Conservation (phyloP, 495 filamentous ascomycete genomes). For the Pseudomonodictys pantanalensis region DNA sequence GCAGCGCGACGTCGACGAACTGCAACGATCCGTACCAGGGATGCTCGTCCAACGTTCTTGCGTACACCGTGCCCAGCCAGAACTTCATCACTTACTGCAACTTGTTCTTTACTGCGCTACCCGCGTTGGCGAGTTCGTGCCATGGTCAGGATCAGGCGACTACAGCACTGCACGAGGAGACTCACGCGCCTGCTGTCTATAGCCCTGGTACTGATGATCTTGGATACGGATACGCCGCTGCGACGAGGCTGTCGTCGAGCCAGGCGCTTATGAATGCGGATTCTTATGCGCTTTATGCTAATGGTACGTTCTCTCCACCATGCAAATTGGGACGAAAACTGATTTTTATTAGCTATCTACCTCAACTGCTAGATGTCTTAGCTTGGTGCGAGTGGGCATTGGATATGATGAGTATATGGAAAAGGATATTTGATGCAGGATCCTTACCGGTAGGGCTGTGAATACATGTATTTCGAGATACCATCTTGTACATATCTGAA, state of each 20-base stretch:
- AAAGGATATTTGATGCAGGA: too few species aligned
- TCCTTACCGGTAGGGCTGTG: too few species aligned
- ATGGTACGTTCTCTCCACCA: constrained; percentile 42
- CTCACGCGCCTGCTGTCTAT: constrained; percentile 55
- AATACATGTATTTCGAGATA: too few species aligned
- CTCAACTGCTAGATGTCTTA: constrained; percentile 28
- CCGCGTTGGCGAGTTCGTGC: constrained; percentile 47
- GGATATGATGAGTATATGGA: too few species aligned
- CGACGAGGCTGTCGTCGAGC: constrained; percentile 43
- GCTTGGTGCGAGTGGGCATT: too few species aligned
- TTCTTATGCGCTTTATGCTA: constrained; percentile 61
- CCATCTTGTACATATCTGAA: too few species aligned
- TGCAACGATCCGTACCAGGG: constrained; percentile 52
- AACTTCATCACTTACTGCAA: constrained; percentile 57
- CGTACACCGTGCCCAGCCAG: constrained; percentile 53
- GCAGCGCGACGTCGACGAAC: constrained; percentile 50
- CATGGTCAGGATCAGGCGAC: constrained; percentile 60
- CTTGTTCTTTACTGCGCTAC: constrained; percentile 53
- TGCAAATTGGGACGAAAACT: not conserved
- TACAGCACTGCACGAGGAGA: constrained; percentile 61
- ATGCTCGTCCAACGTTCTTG: constrained; percentile 53
- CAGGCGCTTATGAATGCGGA: constrained; percentile 60
- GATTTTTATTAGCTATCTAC: constrained; percentile 13
- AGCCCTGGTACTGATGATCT: constrained; percentile 55
- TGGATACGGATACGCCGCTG: constrained; percentile 58